Evolutionary conservation across 2,329 filamentous ascomycete genomes (phyloP).

Genomic region (Hyphodiscus sp.): DNA sequence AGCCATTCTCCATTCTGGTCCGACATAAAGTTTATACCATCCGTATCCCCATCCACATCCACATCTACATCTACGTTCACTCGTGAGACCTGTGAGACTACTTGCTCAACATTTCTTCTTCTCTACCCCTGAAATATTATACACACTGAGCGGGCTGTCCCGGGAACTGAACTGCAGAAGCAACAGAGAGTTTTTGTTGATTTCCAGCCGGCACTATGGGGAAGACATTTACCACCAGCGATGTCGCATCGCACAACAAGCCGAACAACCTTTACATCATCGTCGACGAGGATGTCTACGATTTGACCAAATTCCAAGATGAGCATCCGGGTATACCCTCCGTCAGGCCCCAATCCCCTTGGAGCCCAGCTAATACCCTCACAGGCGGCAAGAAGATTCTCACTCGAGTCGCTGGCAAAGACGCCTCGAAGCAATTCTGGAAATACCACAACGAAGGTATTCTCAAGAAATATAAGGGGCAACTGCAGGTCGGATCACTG

Average conservation of each 20-base stretch:
- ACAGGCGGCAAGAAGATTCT: constrained; percentile 34
- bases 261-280: constrained; percentile 79
- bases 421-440: constrained; percentile 30
- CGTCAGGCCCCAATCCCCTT: constrained; percentile 31
- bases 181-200: background rate
- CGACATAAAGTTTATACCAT: too few species aligned
- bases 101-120: background rate
- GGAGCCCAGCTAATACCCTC: constrained; percentile 31
- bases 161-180: background rate
- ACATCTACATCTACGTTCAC: background rate
- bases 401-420: constrained; percentile 30
- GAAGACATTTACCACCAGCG: constrained; percentile 73
- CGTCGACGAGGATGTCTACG: constrained; percentile 92
- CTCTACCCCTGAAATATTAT: background rate
- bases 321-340: constrained; percentile 67
- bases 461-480: constrained; percentile 66
- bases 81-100: background rate
- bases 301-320: constrained; percentile 82
- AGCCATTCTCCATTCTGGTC: background rate
- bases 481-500: constrained; percentile 78
- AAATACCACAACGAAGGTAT: constrained; percentile 32
- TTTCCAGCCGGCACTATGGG: constrained; percentile 55
- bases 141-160: background rate
- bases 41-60: too few species aligned
- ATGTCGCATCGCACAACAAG: constrained; percentile 91